phyloP scores from a whole-genome alignment of 78 protist genomes.

The Dictyostelium purpureum region DNA sequence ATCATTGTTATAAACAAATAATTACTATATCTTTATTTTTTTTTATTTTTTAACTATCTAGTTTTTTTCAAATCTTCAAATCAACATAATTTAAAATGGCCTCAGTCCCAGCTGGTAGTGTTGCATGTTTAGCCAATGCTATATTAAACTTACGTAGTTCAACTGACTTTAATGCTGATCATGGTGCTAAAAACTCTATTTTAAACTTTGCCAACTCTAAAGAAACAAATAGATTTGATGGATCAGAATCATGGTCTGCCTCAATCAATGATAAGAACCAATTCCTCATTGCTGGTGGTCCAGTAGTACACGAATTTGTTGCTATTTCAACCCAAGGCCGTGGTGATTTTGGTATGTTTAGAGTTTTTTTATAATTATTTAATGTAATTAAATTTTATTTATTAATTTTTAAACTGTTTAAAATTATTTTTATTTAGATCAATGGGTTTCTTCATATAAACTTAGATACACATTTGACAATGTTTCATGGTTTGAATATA shows the following conservation, averaged over 20 bases:
- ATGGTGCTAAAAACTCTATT: neutral
- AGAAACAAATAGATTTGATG: neutral
- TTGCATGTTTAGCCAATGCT: conserved; percentile 23
- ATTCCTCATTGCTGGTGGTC: neutral
- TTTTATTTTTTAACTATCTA: neutral
- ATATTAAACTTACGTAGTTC: conserved; percentile 14
- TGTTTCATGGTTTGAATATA: conserved; percentile 6
- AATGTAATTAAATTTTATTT: no score
- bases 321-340: conserved; percentile 43
- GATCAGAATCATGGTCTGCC: conserved; percentile 9
- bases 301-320: neutral
- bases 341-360: conserved; percentile 3
- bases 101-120: neutral
- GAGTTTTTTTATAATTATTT: no score
- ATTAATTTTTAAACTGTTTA: no score
- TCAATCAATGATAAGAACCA: conserved; percentile 27
- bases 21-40: neutral
- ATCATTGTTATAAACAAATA: neutral
- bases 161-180: conserved; percentile 17
- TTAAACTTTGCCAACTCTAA: neutral
- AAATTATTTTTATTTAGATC: neutral
- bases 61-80: neutral
- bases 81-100: neutral
- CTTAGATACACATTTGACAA: conserved; percentile 9
- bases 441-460: conserved; percentile 29